Evolutionary conservation across 2,329 filamentous ascomycete genomes (phyloP), one percentile per base, ranked within the genome.

Genomic region (Fusarium redolens): DNA sequence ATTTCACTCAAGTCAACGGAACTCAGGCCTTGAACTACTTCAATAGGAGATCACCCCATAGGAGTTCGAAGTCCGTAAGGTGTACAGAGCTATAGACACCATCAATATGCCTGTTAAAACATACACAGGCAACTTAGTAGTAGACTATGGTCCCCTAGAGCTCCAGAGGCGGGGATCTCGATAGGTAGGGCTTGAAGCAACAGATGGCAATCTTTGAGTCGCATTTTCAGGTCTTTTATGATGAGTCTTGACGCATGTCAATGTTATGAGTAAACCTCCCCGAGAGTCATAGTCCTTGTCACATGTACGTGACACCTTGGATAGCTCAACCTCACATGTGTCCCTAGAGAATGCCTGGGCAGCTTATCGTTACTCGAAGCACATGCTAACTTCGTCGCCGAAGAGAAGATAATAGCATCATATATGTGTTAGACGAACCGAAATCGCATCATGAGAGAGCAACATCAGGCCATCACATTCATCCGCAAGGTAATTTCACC

Each of bases 311-410:
- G 33, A 38, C 33, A 52, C 37, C 50, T 14, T 35, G 35, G 1
- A 7, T 40, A 40, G 9, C 20, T 30, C 18, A 20, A n/a, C 25
- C 35, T 54, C 50, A 30, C 35, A 54, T n/a, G 25, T 41, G 35
- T 17, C 3, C 18, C 50, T 41, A 18, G 0, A 40, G 13, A 28
- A 1, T 17, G 2, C 14, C 0, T 15, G 13, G 18, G 4, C 1
- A 40, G 0, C 18, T 41, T 48, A 28, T 18, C 7, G 1, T 35
- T 17, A 4, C 20, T 13, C 10, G 1, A 48, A 35, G 40, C 40
- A 48, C 40, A 48, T 48, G 40, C 30, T n/a, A n/a, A n/a, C 7
- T 12, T 31, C 1, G 9, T 6, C 14, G 10, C 45, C 45, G 10
- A 48, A 17, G 14, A 15, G n/a, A 48, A 4, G 14, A 17, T 4